Percentiles rank a stretch among this genome's conserved stretches.
phyloP scores from a whole-genome alignment of 257 asterid species.

The Primulina huaijiensis region DNA sequence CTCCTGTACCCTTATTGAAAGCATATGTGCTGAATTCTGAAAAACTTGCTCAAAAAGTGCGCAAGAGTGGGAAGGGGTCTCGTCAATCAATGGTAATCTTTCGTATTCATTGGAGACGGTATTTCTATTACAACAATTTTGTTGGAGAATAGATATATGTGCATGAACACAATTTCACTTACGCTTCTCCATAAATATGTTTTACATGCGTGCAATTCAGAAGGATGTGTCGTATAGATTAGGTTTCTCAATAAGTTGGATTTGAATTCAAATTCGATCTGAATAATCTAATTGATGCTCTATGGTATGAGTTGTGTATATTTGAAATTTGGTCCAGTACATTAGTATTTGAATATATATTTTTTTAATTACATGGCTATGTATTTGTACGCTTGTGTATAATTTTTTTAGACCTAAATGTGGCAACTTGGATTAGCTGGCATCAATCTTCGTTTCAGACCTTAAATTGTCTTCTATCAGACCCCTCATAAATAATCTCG shows the following conservation, averaged over 20 bases:
- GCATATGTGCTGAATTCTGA: constrained; percentile 40
- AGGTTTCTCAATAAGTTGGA: not conserved
- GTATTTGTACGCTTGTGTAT: not conserved
- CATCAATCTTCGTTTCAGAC: not conserved
- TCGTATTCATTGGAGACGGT: constrained; percentile 2
- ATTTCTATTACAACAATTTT: not conserved
- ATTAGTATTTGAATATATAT: not conserved
- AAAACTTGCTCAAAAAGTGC: constrained; percentile 41
- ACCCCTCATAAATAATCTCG: not conserved
- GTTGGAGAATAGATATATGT: not conserved
- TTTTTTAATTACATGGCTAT: not conserved
- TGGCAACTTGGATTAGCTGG: not conserved
- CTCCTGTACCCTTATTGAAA: constrained; percentile 60
- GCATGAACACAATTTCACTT: not conserved
- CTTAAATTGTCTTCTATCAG: not conserved
- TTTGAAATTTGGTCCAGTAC: not conserved
- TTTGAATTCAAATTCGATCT: no score
- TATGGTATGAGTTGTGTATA: not conserved
- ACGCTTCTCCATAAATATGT: not conserved
- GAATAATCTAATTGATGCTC: not conserved
- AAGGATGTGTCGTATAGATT: not conserved
- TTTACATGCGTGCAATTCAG: not conserved
- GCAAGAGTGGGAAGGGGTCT: constrained; percentile 44
- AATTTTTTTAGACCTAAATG: not conserved
- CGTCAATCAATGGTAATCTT: constrained; percentile 41